A percentile compares a stretch with the other conserved stretches of the same genome.
These are phyloP conservation scores for Termitomyces eurrhizus DNA, from an alignment of 768 basidiomycete genomes.

Conservation along the genomic window DNA sequence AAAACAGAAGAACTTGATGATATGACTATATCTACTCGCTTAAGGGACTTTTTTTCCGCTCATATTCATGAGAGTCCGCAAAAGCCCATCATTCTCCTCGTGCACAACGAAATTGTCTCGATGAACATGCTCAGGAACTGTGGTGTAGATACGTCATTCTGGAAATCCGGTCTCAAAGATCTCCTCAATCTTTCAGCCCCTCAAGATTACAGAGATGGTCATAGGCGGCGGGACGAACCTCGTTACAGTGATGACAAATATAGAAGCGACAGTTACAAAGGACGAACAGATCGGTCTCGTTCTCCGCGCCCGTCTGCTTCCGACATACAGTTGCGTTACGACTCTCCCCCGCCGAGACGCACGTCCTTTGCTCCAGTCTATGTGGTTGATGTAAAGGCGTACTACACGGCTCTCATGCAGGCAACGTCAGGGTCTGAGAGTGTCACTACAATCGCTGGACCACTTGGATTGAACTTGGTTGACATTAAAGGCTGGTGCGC, in stretches of 20 bases:
- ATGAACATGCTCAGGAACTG: conserved; percentile 34
- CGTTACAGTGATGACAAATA: background rate
- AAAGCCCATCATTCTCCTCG: conserved; percentile 41
- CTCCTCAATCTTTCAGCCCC: conserved; percentile 21
- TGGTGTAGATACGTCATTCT: conserved; percentile 37
- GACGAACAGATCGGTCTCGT: conserved; percentile 15
- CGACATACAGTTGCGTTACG: background rate
- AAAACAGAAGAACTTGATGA: conserved; percentile 17
- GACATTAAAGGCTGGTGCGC: conserved; percentile 39
- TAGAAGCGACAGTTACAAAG: conserved; percentile 7
- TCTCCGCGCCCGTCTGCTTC: conserved; percentile 16
- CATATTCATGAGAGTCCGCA: conserved; percentile 1
- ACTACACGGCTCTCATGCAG: conserved; percentile 38
- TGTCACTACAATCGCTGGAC: conserved; percentile 26
- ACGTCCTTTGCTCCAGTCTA: conserved; percentile 26
- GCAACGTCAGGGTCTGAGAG: conserved; percentile 14
- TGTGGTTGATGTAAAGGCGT: conserved; percentile 36
- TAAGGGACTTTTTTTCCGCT: conserved; percentile 22
- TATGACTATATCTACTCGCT: conserved; percentile 13
- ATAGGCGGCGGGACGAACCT: background rate
- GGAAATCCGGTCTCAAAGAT: conserved; percentile 36
- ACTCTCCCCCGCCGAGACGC: background rate
- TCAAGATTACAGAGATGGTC: conserved; percentile 1
- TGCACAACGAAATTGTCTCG: conserved; percentile 38
- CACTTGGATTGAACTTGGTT: conserved; percentile 25